Percentiles rank a stretch among this genome's conserved stretches.
Evolutionary conservation across 352 stramenopile genomes (phyloP).

Genomic region (Pythium rhizo-oryzae): DNA sequence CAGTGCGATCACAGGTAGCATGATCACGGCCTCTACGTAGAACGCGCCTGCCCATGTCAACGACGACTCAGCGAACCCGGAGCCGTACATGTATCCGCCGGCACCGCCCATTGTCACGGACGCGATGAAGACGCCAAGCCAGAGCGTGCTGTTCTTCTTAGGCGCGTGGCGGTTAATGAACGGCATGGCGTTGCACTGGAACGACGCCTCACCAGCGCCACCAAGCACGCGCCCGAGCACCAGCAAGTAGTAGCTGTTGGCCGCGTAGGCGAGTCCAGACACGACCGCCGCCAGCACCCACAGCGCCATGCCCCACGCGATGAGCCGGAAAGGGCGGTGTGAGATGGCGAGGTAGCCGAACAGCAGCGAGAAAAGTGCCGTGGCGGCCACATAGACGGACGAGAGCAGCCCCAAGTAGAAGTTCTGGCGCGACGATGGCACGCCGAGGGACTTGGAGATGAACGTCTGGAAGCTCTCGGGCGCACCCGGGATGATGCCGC

Average conservation of each 20-base stretch:
- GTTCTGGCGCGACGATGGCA: slow-evolving; percentile 57
- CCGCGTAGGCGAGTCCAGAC: slow-evolving; percentile 71
- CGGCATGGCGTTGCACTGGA: slow-evolving; percentile 91
- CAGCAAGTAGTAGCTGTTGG: slow-evolving; percentile 90
- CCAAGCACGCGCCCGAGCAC: slow-evolving; percentile 87
- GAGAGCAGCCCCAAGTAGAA: slow-evolving; percentile 90
- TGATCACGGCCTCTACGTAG: slow-evolving; percentile 85
- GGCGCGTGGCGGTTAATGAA: slow-evolving; percentile 92
- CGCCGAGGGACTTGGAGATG: slow-evolving; percentile 73
- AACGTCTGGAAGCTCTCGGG: slow-evolving; percentile 93
- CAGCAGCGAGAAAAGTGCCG: slow-evolving; percentile 88
- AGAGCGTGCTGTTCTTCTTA: slow-evolving; percentile 71
- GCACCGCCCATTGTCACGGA: slow-evolving; percentile 66
- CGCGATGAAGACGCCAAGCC: slow-evolving; percentile 93
- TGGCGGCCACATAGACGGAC: slow-evolving; percentile 93
- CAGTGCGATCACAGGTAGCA: slow-evolving; percentile 58
- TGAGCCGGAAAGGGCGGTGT: slow-evolving; percentile 91
- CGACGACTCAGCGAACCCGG: slow-evolving; percentile 55
- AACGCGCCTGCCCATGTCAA: slow-evolving; percentile 84
- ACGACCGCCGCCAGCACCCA: slow-evolving; percentile 90
- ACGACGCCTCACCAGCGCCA: slow-evolving; percentile 91
- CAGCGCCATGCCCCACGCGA: slow-evolving; percentile 85
- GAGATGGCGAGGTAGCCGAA: slow-evolving; percentile 91
- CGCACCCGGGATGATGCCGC: slow-evolving; percentile 94
- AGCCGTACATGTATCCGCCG: slow-evolving; percentile 83